phyloP scores from a whole-genome alignment of 345 rosid species.

The Zanthoxylum bungeanum region DNA sequence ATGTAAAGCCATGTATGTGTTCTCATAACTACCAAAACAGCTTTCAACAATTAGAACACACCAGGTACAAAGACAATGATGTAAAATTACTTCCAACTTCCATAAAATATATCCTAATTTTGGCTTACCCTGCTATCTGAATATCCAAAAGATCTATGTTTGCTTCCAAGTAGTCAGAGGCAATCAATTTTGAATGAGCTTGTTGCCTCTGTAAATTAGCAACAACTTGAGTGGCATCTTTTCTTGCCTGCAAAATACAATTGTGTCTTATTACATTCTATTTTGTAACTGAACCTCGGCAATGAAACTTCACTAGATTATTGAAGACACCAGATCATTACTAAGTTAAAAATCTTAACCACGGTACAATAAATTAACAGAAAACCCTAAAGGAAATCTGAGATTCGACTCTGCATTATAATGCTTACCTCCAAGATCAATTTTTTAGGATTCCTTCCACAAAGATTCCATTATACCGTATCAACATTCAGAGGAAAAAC shows the following conservation, averaged over 20 bases:
- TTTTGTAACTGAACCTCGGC: neutral
- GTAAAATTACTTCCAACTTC: neutral
- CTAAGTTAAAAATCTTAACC: neutral
- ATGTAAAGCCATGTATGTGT: conserved; percentile 90
- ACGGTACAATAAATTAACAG: neutral
- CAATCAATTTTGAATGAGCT: conserved; percentile 84
- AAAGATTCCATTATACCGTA: too few species aligned
- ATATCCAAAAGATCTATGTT: conserved; percentile 84
- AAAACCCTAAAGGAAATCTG: neutral
- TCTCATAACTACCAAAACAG: conserved; percentile 56
- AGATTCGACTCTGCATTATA: neutral
- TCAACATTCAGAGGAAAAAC: too few species aligned
- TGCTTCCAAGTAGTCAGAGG: conserved; percentile 87
- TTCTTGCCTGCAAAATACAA: conserved; percentile 60
- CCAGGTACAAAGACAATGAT: neutral
- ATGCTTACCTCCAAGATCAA: conserved; percentile 78
- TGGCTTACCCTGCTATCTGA: conserved; percentile 64
- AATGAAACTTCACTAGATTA: neutral
- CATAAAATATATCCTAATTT: neutral
- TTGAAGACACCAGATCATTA: neutral
- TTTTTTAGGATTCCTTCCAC: too few species aligned
- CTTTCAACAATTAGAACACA: conserved; percentile 17
- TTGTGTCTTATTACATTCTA: neutral
- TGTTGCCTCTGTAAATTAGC: conserved; percentile 98
- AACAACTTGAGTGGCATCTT: conserved; percentile 97